Conservation (phyloP, 192 early-diverging fungal genomes). For the Entomortierella lignicola region DNA sequence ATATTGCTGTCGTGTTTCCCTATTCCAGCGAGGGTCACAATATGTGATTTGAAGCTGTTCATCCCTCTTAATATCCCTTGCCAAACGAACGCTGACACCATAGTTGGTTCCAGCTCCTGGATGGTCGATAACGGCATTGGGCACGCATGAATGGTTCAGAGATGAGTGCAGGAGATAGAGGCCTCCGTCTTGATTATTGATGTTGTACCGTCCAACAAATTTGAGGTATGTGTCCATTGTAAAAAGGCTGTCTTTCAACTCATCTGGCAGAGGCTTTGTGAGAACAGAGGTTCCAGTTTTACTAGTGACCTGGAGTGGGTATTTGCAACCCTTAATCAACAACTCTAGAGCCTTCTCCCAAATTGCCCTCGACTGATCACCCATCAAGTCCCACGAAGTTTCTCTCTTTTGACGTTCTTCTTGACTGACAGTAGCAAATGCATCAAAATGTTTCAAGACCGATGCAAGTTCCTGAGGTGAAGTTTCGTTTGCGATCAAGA, state of each 20-base stretch:
- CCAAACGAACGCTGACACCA: slow-evolving; percentile 60
- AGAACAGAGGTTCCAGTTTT: slow-evolving; percentile 41
- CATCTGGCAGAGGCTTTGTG: slow-evolving; percentile 61
- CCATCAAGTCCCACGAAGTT: slow-evolving; percentile 68
- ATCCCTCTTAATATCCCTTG: slow-evolving; percentile 67
- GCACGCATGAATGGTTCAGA: slow-evolving; percentile 68
- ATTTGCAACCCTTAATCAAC: slow-evolving; percentile 58
- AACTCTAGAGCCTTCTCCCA: slow-evolving; percentile 57
- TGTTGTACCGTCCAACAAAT: slow-evolving; percentile 68
- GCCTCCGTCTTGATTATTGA: slow-evolving; percentile 74
- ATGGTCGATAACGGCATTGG: slow-evolving; percentile 65
- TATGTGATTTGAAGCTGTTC: slow-evolving; percentile 72
- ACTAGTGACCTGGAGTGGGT: slow-evolving; percentile 59
- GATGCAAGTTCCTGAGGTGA: slow-evolving; percentile 54
- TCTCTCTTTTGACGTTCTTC: slow-evolving; percentile 66
- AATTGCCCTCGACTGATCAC: slow-evolving; percentile 41
- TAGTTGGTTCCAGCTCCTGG: slow-evolving; percentile 62
- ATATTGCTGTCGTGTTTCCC: slow-evolving; percentile 62
- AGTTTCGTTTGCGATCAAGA: slow-evolving; percentile 60
- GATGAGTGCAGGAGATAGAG: slow-evolving; percentile 69
- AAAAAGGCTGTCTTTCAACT: slow-evolving; percentile 59
- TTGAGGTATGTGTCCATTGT: slow-evolving; percentile 65
- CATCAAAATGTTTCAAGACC: slow-evolving; percentile 60
- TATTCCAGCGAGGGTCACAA: slow-evolving; percentile 67
- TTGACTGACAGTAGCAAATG: slow-evolving; percentile 67